These are phyloP conservation scores for Ogataea kodamae DNA, from an alignment of 805 yeast genomes.

Conservation along the genomic window DNA sequence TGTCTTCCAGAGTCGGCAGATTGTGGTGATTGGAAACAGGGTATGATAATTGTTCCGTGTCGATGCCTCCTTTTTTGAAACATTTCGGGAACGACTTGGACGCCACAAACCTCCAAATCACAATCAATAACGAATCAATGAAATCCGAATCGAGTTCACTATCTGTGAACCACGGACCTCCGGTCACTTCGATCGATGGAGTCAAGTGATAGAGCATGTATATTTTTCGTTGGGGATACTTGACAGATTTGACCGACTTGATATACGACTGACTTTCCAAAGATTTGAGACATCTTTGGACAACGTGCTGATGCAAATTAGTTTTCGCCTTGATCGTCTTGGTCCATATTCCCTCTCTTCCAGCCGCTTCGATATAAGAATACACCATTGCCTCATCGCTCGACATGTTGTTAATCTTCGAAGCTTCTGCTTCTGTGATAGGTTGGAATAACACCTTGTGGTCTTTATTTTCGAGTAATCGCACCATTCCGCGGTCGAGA, in stretches of 20 bases:
- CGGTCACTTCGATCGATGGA: slow-evolving; percentile 94
- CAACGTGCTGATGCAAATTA: slow-evolving; percentile 89
- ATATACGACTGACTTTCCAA: slow-evolving; percentile 79
- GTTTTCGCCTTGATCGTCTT: slow-evolving; percentile 86
- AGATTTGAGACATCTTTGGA: slow-evolving; percentile 72
- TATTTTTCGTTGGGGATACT: slow-evolving; percentile 87
- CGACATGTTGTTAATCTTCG: slow-evolving; percentile 69
- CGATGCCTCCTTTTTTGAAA: slow-evolving; percentile 40
- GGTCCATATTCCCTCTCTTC: slow-evolving; percentile 96
- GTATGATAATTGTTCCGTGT: slow-evolving; percentile 27
- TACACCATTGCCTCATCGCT: slow-evolving; percentile 90
- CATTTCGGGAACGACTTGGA: slow-evolving; percentile 73
- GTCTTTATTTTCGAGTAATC: slow-evolving; percentile 61
- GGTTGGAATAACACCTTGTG: slow-evolving; percentile 70
- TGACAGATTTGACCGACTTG: slow-evolving; percentile 86
- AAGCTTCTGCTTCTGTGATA: slow-evolving; percentile 69
- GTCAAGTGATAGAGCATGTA: slow-evolving; percentile 92
- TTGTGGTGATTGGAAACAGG: slow-evolving; percentile 35
- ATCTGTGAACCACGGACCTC: slow-evolving; percentile 99
- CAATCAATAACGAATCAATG: slow-evolving; percentile 75
- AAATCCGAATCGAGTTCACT: slow-evolving; percentile 92
- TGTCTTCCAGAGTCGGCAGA: slow-evolving; percentile 69
- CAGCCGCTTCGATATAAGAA: slow-evolving; percentile 86
- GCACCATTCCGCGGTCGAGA: slow-evolving; percentile 51
- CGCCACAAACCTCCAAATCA: slow-evolving; percentile 84